Conservation (phyloP, 306 rosid species). For the Vachellia collinsii region DNA sequence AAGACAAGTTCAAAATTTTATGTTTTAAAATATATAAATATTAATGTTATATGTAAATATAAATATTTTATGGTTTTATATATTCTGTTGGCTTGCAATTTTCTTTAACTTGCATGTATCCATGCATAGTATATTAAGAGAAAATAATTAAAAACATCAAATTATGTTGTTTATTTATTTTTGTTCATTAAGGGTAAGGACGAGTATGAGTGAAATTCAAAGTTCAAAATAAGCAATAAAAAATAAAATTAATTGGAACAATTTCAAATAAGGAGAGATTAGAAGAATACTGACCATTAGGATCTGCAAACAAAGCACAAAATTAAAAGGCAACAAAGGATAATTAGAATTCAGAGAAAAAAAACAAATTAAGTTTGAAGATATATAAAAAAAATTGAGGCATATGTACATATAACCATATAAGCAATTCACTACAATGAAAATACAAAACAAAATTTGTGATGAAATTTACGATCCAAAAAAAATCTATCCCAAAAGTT, state of each 20-base stretch:
- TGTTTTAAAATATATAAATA: too few species aligned
- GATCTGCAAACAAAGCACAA: constrained; percentile 40
- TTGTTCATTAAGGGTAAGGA: background rate
- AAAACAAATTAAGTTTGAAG: background rate
- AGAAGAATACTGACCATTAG: constrained; percentile 49
- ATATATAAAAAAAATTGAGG: background rate
- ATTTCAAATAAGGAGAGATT: background rate
- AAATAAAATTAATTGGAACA: background rate
- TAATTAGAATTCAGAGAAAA: background rate
- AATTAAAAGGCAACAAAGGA: constrained; percentile 1
- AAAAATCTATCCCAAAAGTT: background rate
- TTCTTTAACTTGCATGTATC: background rate
- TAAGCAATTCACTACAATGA: background rate
- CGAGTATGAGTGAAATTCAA: background rate
- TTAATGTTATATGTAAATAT: background rate
- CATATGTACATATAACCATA: background rate
- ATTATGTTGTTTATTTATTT: too few species aligned
- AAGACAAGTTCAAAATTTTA: too few species aligned
- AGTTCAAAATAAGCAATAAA: background rate
- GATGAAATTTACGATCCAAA: background rate
- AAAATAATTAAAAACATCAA: too few species aligned
- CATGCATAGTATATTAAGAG: background rate
- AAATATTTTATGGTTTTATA: background rate
- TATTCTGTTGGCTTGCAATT: background rate
- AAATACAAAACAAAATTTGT: background rate